These are phyloP conservation scores for Biscogniauxia sp. DNA, from an alignment of 2,329 filamentous ascomycete genomes.

Conservation along the genomic window DNA sequence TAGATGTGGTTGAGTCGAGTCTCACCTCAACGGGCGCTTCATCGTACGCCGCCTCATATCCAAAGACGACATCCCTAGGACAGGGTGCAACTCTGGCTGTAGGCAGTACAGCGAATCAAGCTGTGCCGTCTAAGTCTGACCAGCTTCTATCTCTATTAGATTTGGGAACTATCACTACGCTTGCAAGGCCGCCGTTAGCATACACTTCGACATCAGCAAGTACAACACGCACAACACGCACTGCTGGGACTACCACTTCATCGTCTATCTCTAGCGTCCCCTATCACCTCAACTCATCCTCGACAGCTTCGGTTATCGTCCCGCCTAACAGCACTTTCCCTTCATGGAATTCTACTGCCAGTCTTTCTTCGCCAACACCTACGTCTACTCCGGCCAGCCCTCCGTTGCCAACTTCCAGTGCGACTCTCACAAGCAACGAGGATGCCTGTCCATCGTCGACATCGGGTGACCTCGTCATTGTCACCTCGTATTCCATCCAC, in stretches of 20 bases:
- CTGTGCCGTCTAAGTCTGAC: conserved; percentile 7
- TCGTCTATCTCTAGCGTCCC: background rate
- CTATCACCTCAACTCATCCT: conserved; percentile 1
- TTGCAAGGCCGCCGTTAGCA: conserved; percentile 17
- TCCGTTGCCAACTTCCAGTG: conserved; percentile 5
- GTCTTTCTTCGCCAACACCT: conserved; percentile 4
- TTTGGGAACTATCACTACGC: conserved; percentile 22
- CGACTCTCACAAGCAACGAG: conserved; percentile 8
- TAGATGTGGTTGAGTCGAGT: conserved; percentile 12
- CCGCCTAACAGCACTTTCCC: conserved; percentile 13
- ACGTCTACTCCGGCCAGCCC: conserved; percentile 4
- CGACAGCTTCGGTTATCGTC: conserved; percentile 7
- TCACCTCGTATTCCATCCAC: conserved; percentile 43
- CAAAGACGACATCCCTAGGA: conserved; percentile 5
- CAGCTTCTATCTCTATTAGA: conserved; percentile 9
- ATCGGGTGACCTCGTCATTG: conserved; percentile 32
- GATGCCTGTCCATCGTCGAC: conserved; percentile 19
- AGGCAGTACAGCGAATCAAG: conserved; percentile 4
- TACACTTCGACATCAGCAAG: conserved; percentile 11
- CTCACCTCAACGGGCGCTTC: conserved; percentile 6
- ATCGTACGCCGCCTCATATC: conserved; percentile 9
- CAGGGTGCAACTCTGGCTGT: conserved; percentile 3
- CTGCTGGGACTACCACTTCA: background rate
- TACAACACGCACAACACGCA: background rate
- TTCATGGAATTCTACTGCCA: conserved; percentile 18